Base-by-base conservation (phyloP, 805 yeast species). In the Yarrowia deformans region DNA sequence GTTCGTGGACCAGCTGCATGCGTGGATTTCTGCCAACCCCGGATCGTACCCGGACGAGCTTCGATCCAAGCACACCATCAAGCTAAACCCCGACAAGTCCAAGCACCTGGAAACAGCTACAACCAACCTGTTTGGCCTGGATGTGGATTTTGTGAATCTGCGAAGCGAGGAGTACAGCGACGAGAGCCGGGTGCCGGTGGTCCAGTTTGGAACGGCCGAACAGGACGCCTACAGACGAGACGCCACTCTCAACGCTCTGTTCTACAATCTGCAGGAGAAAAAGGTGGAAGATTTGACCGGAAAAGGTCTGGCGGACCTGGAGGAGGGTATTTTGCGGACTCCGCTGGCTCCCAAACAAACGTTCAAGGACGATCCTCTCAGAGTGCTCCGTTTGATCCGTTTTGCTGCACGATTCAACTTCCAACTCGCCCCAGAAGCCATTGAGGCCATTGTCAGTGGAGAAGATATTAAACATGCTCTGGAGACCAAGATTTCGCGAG, bases 41-140 rank as follows among this genome's bases (percentile, higher is more conserved):
- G 66, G 71, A n/a, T 77, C 73, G 16, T 76, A 76, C 64, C 77
- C 74, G 50, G 73, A 69, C 37, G 67, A 45, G 45, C 70, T 70
- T n/a, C 56, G 64, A 10, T 76, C 80, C 10, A 83, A 91, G 42
- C 97, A 93, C 76, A 90, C 89, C 69, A 93, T 95, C 71, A 93
- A 90, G 71, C 88, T 88, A 77, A 95, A 96, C 78, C 99, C 99
- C 0, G 98, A 91, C 72, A 94, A 93, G 77, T 90, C 97, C 1
- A 96, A 95, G 79, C 99, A 95, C 80, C 81, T 95, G 73, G 99
- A 95, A 74, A 96, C 99, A 0, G 96, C 98, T 50, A 95, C 98
- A 3, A 93, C 97, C 0, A 90, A 88, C 74, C 78, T 95, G 12
- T 91, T 84, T 75, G 96, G 88, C 0, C 77, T 89, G n/a, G 97